Percentiles rank a stretch among this genome's conserved stretches.
Evolutionary conservation across 192 early-diverging fungal species (phyloP).

Genomic region (Coemansia sp.): DNA sequence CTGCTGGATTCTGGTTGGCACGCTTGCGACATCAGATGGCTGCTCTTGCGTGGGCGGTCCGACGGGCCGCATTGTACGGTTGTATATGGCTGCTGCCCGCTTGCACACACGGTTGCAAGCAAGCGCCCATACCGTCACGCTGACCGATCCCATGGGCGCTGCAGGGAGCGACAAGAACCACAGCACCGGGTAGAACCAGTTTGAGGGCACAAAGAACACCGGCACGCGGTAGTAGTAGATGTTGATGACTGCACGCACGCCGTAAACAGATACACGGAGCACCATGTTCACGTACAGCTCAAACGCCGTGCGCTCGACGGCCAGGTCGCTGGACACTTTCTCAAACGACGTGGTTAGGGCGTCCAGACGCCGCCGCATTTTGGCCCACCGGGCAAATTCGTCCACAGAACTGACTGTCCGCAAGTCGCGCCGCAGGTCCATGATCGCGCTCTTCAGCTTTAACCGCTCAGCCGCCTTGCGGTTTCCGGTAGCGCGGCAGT

Average conservation of each 20-base stretch:
- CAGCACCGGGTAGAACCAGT: slow-evolving; percentile 76
- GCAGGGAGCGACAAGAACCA: slow-evolving; percentile 68
- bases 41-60: background rate
- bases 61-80: slow-evolving; percentile 10
- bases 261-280: slow-evolving; percentile 63
- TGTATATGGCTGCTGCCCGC: slow-evolving; percentile 30
- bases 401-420: slow-evolving; percentile 73
- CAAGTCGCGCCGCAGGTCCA: slow-evolving; percentile 64
- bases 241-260: slow-evolving; percentile 61
- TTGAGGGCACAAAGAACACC: slow-evolving; percentile 73
- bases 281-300: slow-evolving; percentile 74
- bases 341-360: slow-evolving; percentile 69
- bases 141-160: slow-evolving; percentile 74
- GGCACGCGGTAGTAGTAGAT: slow-evolving; percentile 65
- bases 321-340: slow-evolving; percentile 58
- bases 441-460: slow-evolving; percentile 60
- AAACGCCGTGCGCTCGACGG: slow-evolving; percentile 66
- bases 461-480: slow-evolving; percentile 52
- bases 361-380: slow-evolving; percentile 77
- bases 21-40: background rate
- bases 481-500: slow-evolving; percentile 35
- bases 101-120: slow-evolving; percentile 65
- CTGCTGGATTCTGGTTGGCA: too few relatives aligned
- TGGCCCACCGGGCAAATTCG: slow-evolving; percentile 92
- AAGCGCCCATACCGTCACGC: slow-evolving; percentile 73